Evolutionary conservation across 305 asterid species (phyloP), one percentile per base, ranked within the genome.

Genomic region (Salvia sclarea): DNA sequence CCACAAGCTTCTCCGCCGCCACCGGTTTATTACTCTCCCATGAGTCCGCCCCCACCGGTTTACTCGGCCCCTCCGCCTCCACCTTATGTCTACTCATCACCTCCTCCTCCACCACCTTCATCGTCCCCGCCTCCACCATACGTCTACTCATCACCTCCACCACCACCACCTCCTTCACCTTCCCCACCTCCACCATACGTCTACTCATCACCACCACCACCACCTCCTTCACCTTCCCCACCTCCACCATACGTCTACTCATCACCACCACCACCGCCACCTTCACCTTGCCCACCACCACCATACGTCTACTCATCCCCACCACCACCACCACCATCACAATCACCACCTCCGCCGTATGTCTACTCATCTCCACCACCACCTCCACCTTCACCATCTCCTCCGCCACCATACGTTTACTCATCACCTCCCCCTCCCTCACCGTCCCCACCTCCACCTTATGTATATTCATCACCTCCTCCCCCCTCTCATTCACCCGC

Each of bases 391-490:
- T 14, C 78, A 5, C 76, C 85, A 1, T 52, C 79, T 3, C 48
- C 75, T 0, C 78, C 78, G 0, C 76, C 81, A 6, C 65, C 75
- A 1, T 64, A 76, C 13, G 10, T 44, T 0, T 71, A 71, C 3
- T 53, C 77, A 59, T 65, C 80, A 30, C 69, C 76, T 2, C 68
- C 81, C 6, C 79, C 80, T 0, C 77, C 80, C 16, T 47, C 84
- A 57, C 50, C 62, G 6, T 22, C 69, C 4, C 48, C 73, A 3
- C 83, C 82, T 10, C 85, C 88, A n/a, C 87, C 87, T 0, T 83
- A 11, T 69, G 79, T 33, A 8, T 55, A 62, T 33, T 79, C 85
- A 77, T 75, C 91, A 31, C 87, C 95, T 0, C 89, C 95, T 9
- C 70, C 80, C 2, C 79, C 85, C 0, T 61, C 83, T 22, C 60